phyloP scores from a whole-genome alignment of 2,329 filamentous ascomycete genomes.

The Shiraia sp. region DNA sequence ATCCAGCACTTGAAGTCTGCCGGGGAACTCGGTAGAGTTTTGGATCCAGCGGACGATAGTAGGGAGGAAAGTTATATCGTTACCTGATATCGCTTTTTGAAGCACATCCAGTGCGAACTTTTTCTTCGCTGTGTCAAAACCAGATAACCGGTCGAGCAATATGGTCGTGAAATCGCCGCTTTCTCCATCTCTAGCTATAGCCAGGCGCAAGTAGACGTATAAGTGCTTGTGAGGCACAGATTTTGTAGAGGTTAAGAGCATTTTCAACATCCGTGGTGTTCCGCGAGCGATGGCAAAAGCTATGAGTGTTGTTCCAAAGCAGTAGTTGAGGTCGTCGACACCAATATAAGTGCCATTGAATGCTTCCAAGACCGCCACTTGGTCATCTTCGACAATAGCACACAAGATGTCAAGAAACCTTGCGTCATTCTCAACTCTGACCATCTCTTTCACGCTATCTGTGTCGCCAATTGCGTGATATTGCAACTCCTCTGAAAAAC shows the following conservation, averaged over 20 bases:
- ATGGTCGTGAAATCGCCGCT: background rate
- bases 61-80: background rate
- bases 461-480: background rate
- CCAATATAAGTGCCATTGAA: constrained; percentile 4
- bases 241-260: background rate
- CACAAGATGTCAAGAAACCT: constrained; percentile 1
- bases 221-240: background rate
- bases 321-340: constrained; percentile 9
- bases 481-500: too few relatives aligned
- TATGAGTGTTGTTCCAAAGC: constrained; percentile 5
- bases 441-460: background rate
- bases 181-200: background rate
- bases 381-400: background rate
- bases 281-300: background rate
- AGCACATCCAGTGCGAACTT: background rate
- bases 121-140: background rate
- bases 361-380: background rate
- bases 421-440: background rate
- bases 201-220: constrained; percentile 2
- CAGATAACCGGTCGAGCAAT: background rate
- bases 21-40: background rate
- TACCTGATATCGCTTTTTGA: background rate
- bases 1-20: background rate
- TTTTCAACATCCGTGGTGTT: background rate
- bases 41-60: background rate